Evolutionary conservation across 2,329 filamentous ascomycete genomes (phyloP), one percentile per base, ranked within the genome.

Genomic region (Penicillium crustosum): DNA sequence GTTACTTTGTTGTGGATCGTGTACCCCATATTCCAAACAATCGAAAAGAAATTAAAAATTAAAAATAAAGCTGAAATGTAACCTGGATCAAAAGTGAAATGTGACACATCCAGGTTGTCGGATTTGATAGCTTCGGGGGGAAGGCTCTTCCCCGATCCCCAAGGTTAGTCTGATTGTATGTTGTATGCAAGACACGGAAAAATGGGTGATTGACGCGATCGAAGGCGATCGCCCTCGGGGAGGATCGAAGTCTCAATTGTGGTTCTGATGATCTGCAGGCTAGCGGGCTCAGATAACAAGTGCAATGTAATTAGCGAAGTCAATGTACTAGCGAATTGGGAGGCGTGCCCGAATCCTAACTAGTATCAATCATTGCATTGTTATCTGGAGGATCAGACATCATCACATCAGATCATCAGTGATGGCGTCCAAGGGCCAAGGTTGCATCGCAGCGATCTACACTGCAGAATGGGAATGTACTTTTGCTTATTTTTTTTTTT

Each of bases 61-160:
- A 15, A n/a, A 17, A 29, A 39, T 19, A 35, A 41, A 39, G 6
- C 6, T 7, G 27, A 51, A 43, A 43, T 55, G 49, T 36, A 55
- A 44, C 29, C 47, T 47, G 57, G 5, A 25, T 9, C 53, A 65
- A 56, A 53, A 51, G 58, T 64, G 58, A 53, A 53, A 60, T 65
- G 58, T 66, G 64, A 66, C 56, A 58, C 49, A 61, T 66, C 63
- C 58, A 49, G 52, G 33, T 57, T 39, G 44, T 54, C 53, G 57
- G 61, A 61, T 56, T 55, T 50, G 63, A 61, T 58, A 66, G 61
- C 59, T 59, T 65, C 61, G 58, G 59, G 58, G 48, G 60, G 54
- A 62, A 59, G 53, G 35, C 56, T 45, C 31, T 63, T 61, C 61
- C 62, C 57, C 59, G 62, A 51, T 47, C 56, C 59, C 35, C 49